These are phyloP conservation scores for Diphasiastrum complanatum DNA, from an alignment of 83 land plant genomes.

Conservation along the genomic window DNA sequence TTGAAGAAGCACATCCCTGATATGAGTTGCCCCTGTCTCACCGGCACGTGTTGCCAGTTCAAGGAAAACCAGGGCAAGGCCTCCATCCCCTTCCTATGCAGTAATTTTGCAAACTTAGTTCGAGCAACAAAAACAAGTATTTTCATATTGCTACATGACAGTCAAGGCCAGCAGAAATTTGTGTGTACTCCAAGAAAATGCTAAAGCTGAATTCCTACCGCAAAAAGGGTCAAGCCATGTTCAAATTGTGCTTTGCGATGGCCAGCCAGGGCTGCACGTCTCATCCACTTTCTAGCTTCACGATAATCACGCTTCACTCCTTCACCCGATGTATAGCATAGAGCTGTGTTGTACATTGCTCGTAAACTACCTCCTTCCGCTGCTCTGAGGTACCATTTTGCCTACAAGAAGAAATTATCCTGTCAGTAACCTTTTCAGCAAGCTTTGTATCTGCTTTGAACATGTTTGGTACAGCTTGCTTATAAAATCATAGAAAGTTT, in stretches of 20 bases:
- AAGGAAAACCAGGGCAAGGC: conserved; percentile 63
- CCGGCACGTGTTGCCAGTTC: conserved; percentile 92
- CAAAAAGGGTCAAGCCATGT: conserved; percentile 65
- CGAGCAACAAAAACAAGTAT: conserved; percentile 5
- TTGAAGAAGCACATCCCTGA: conserved; percentile 56
- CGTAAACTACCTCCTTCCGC: conserved; percentile 89
- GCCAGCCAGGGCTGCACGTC: conserved; percentile 71
- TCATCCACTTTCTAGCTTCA: conserved; percentile 72
- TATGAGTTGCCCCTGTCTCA: conserved; percentile 61
- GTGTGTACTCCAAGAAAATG: neutral
- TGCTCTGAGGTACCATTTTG: conserved; percentile 72
- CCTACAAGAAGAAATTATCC: conserved; percentile 34
- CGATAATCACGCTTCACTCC: conserved; percentile 41
- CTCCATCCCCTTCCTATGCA: conserved; percentile 53
- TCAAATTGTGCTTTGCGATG: conserved; percentile 83
- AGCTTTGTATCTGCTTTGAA: neutral
- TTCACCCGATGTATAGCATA: conserved; percentile 70
- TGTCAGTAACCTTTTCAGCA: neutral
- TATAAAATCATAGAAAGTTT: neutral
- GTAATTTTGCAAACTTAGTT: neutral
- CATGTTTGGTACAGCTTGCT: neutral
- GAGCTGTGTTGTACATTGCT: conserved; percentile 76
- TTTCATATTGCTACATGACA: neutral
- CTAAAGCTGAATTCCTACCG: conserved; percentile 35
- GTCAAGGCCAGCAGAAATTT: neutral